Percentiles rank a stretch among this genome's conserved stretches.
Evolutionary conservation across 176 grass and related monocot genomes (phyloP).

Genomic region (Rhynchospora pubera): DNA sequence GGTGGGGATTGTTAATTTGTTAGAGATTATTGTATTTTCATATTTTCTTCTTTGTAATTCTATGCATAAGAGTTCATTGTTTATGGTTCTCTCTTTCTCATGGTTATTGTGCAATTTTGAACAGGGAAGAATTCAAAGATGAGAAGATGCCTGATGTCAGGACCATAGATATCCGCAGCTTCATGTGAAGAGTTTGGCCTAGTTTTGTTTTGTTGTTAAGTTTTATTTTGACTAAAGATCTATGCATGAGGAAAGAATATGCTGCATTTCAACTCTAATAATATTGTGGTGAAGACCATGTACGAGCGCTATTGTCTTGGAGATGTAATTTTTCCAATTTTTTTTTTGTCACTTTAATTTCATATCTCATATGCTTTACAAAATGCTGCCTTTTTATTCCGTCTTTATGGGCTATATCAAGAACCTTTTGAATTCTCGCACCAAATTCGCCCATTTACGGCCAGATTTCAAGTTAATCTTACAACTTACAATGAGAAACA

Average conservation of each 20-base stretch:
- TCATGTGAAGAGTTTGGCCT: conserved; percentile 34
- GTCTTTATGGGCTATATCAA: background rate
- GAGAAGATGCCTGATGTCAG: conserved; percentile 75
- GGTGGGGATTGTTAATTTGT: too few species aligned
- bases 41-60: background rate
- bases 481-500: background rate
- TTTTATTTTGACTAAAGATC: conserved; percentile 16
- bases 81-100: background rate
- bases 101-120: background rate
- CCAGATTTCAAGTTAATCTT: background rate
- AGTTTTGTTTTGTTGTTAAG: conserved; percentile 5
- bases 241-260: conserved; percentile 12
- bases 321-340: background rate
- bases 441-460: background rate
- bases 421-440: background rate
- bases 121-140: conserved; percentile 96
- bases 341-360: background rate
- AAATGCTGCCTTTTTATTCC: background rate
- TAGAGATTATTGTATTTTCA: background rate
- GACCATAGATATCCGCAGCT: conserved; percentile 81
- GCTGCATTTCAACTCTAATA: conserved; percentile 1
- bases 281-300: background rate
- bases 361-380: background rate
- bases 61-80: background rate
- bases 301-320: background rate